Evolutionary conservation across 2,329 filamentous ascomycete species (phyloP).

Genomic region (Fusarium luffae): DNA sequence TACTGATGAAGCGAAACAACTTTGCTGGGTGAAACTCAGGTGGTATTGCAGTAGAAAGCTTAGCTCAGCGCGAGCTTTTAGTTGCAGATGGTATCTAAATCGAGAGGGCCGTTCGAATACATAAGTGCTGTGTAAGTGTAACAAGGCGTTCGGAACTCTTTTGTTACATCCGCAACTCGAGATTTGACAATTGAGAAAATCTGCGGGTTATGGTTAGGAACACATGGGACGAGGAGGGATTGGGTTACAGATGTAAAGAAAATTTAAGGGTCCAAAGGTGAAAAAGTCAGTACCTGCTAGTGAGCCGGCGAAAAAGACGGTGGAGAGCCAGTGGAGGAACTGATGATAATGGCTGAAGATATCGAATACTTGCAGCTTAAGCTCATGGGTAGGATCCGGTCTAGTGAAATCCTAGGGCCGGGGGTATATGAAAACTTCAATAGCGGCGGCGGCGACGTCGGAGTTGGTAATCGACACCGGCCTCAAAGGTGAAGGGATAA

Average conservation of each 20-base stretch:
- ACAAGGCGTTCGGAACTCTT: conserved; percentile 29
- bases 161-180: conserved; percentile 29
- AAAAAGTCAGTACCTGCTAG: conserved; percentile 41
- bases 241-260: conserved; percentile 25
- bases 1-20: conserved; percentile 32
- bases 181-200: conserved; percentile 31
- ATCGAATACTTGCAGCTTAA: conserved; percentile 28
- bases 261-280: conserved; percentile 16
- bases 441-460: conserved; percentile 24
- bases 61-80: conserved; percentile 38
- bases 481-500: conserved; percentile 12
- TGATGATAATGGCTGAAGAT: conserved; percentile 38
- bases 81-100: conserved; percentile 24
- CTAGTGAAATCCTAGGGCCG: conserved; percentile 32
- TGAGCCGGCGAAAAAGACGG: conserved; percentile 41
- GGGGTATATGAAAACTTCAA: conserved; percentile 36
- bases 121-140: conserved; percentile 45
- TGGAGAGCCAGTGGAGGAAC: conserved; percentile 42
- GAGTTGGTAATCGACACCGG: conserved; percentile 21
- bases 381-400: conserved; percentile 26
- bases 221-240: conserved; percentile 26
- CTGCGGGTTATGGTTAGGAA: conserved; percentile 40
- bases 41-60: conserved; percentile 35
- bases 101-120: conserved; percentile 15
- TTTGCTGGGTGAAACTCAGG: conserved; percentile 26